Base-by-base conservation (phyloP, 75 land plant species). In the Ceratopteris richardii region DNA sequence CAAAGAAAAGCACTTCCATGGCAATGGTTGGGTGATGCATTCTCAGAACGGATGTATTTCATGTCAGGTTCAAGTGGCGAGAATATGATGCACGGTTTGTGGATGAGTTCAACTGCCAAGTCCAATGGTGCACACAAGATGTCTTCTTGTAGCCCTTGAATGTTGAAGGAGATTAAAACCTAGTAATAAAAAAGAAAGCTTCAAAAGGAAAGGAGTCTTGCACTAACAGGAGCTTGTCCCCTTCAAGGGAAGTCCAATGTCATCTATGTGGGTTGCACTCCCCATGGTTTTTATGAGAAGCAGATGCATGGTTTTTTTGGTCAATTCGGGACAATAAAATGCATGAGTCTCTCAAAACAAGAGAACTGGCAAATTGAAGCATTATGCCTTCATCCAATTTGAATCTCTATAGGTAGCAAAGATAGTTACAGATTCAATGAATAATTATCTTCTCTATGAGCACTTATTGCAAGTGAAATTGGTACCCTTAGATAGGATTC, bases 331-430 rank as follows among this genome's bases (percentile, higher is more conserved):
- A 63, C 43, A 2, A 68, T 89, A 27, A 85, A 75, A 67, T 73
- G 81, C 13, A 58, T 88, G 83, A 19, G 55, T 93, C 29, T 81
- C 98, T 1, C 58, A 95, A 30, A 93, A 81, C 58, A 93, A 72
- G 63, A 93, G 85, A 95, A 95, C 93, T 12, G 97, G 93, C 46
- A 92, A 78, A 41, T 80, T 89, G 19, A 92, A 80, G 66, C 97
- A 92, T 63, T 92, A 63, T 78, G 97, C 84, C 7, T 92, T 84
- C 76, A 71, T 92, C 50, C 80, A 87, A 67, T 88, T 87, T 46
- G 88, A 84, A 58, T 61, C 72, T 31, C 80, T 89, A 25, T 85
- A 94, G 98, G 90, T 89, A 24, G 96, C 98, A 10, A 76, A 81
- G 60, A 84, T 94, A 67, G 95, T 94, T 16, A 85, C 87, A 23